Base-by-base conservation (phyloP, 495 filamentous ascomycete genomes). In the Penicillium argentinense region DNA sequence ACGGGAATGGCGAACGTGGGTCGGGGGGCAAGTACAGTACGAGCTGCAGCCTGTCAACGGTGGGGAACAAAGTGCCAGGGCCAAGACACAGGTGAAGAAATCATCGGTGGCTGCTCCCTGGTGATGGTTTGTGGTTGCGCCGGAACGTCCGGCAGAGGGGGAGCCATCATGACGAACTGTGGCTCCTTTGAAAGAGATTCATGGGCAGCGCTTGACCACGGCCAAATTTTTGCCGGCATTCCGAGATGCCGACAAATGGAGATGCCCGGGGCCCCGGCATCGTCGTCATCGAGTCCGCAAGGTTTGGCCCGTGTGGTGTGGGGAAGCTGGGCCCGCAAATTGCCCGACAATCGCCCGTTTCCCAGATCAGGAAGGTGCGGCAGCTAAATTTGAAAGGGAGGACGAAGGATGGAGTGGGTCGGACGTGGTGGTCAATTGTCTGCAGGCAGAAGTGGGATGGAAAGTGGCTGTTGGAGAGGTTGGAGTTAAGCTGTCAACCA, bases 241-340 rank as follows among this genome's bases (percentile, higher is more conserved):
- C 33, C 33, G 33, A 36, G 33, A 19, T 18, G n/a, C n/a, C n/a
- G n/a, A n/a, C n/a, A n/a, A n/a, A 23, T 14, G 39, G 23, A 11
- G 25, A 18, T 14, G 14, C 13, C 5, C 37, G 17, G 12, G 28
- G 41, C 29, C 12, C 23, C 21, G 19, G 22, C 28, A 11, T 40
- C 48, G 46, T 56, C 48, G 46, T 56, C 53, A 56, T 51, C 22
- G 42, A 54, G 29, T 47, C 22, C 19, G 19, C 46, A 32, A 46
- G 38, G 29, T 36, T 51, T 46, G 45, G 53, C n/a, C 21, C 36
- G 21, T 46, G 32, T 49, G 30, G 39, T 54, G 53, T 50, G 50
- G 57, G 53, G 57, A 33, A 19, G 5, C 17, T 43, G 9, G 25
- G 28, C 45, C 39, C 39, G 37, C 45, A 50, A 54, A 51, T 30